Percentiles rank a stretch among this genome's conserved stretches.
phyloP scores from a whole-genome alignment of 495 filamentous ascomycete species.

The Aspergillus heteromorphus region DNA sequence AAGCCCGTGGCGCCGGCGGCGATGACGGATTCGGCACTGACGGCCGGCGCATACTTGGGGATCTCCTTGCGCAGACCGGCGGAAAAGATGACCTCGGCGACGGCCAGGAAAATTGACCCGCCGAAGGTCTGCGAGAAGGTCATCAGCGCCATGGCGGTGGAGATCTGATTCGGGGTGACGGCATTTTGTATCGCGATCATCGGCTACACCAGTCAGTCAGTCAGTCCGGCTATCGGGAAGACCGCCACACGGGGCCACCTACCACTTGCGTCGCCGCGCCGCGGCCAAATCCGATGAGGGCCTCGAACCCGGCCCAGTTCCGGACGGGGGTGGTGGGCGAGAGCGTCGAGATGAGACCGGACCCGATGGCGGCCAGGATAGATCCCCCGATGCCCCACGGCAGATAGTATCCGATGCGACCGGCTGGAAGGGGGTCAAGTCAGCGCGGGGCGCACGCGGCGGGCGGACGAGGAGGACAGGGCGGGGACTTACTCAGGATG shows the following conservation, averaged over 20 bases:
- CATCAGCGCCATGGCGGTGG: conserved; percentile 60
- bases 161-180: conserved; percentile 54
- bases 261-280: conserved; percentile 11
- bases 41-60: conserved; percentile 40
- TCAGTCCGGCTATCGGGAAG: neutral
- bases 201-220: conserved; percentile 13
- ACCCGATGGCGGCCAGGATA: conserved; percentile 51
- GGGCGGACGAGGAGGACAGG: too few species aligned
- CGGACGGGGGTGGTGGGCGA: conserved; percentile 34
- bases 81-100: conserved; percentile 70
- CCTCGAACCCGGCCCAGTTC: conserved; percentile 61
- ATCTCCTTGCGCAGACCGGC: conserved; percentile 60
- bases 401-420: conserved; percentile 9
- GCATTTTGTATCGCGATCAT: conserved; percentile 59
- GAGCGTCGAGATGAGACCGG: conserved; percentile 56
- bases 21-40: conserved; percentile 47
- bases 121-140: conserved; percentile 66
- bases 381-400: conserved; percentile 54
- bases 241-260: neutral
- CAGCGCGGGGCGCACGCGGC: neutral
- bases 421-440: neutral
- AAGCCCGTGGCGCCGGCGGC: conserved; percentile 63
- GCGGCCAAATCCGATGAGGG: conserved; percentile 45
- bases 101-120: conserved; percentile 66
- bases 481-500: conserved; percentile 12